Conservation (phyloP, 257 asterid species). For the Henckelia pumila region DNA sequence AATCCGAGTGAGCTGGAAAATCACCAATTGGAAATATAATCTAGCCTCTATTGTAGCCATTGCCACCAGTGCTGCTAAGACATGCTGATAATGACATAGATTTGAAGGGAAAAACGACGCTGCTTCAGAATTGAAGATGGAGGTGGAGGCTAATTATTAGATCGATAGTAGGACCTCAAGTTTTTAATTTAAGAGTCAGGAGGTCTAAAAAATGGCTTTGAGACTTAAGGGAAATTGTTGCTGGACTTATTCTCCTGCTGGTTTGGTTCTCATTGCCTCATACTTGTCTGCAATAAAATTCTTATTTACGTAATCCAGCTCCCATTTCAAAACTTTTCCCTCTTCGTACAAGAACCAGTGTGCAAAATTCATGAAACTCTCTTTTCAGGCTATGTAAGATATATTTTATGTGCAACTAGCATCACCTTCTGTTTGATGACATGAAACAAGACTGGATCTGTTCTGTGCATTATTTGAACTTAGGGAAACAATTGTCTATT, state of each 20-base stretch:
- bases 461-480: not conserved
- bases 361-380: not conserved
- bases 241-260: not conserved
- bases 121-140: constrained; percentile 6
- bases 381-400: not conserved
- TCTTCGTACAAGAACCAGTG: not conserved
- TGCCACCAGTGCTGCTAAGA: constrained; percentile 11
- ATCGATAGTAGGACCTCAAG: not conserved
- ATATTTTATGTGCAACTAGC: not conserved
- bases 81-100: not conserved
- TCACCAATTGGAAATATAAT: constrained; percentile 6
- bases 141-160: constrained; percentile 9
- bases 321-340: not conserved
- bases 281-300: too few relatives aligned
- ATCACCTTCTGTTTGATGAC: constrained; percentile 3
- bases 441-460: not conserved
- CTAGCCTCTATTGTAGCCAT: not conserved
- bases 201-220: constrained; percentile 13
- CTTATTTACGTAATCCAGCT: not conserved
- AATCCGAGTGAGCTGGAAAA: constrained; percentile 9
- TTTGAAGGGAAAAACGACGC: constrained; percentile 11
- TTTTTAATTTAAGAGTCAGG: constrained; percentile 1
- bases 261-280: constrained; percentile 2
- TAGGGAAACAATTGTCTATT: not conserved
- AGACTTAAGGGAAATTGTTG: constrained; percentile 17